Evolutionary conservation across 2,329 filamentous ascomycete genomes (phyloP), one percentile per base, ranked within the genome.

Genomic region (Diaporthe eres): DNA sequence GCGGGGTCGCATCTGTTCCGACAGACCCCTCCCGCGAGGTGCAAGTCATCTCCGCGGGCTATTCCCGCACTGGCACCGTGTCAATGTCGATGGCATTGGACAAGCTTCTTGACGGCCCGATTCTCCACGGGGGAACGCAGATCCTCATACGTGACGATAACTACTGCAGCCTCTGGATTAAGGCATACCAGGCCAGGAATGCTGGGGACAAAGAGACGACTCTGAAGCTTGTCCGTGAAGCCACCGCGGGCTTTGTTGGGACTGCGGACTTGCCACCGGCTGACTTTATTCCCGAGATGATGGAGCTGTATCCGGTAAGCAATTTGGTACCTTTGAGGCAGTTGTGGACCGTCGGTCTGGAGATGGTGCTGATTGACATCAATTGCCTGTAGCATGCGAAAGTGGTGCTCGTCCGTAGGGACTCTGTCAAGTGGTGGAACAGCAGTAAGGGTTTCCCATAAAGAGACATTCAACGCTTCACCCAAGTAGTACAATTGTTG

Each of bases 101-200:
- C n/a, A 76, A 77, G 51, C 55, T 77, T 2, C 39, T 77, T 0
- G 68, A 73, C 4, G 75, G 76, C 15, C 71, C 76, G 0, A 55
- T 75, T 1, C 53, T 76, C 2, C 76, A 77, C 42, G 75, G 74
- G 3, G 76, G 74, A 10, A 75, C 76, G 0, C 65, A 76, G 17
- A 70, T 77, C 13, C 51, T 77, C 1, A 37, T 65, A 2, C 65
- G 76, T 0, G 74, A 58, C 8, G 74, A 75, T 22, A 78, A 78
- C 13, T 80, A 79, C 28, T 80, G 77, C 49, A 57, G 65, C 6
- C 76, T 72, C 0, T 81, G 79, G 80, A 78, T 80, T 42, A 76
- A 78, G 13, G 80, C 80, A 2, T 81, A 81, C 65, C 58, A 78
- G 19, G 79, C 79, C 15, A 75, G 79, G 19, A 63, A 78, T 3